phyloP scores from a whole-genome alignment of 805 yeast genomes.

The Candida dajiaensis region DNA sequence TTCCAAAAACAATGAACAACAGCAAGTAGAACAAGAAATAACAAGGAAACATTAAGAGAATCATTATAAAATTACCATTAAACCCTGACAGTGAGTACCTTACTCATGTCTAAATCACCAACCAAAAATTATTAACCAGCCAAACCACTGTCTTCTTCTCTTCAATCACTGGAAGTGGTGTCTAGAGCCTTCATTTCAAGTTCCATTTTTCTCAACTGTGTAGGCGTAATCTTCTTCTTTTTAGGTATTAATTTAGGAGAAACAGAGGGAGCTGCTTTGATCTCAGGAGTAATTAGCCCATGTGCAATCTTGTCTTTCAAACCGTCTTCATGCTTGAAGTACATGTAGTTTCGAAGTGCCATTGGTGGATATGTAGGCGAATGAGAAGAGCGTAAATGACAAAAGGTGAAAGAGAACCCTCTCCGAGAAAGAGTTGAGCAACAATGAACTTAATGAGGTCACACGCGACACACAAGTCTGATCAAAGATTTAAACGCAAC shows the following conservation, averaged over 20 bases:
- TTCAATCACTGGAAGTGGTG: background rate
- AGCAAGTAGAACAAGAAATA: background rate
- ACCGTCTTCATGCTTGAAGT: constrained; percentile 34
- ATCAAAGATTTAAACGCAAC: no score
- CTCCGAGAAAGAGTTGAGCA: no score
- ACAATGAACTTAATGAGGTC: no score
- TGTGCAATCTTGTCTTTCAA: constrained; percentile 32
- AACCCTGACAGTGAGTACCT: background rate
- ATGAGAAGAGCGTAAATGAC: no score
- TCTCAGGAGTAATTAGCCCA: background rate
- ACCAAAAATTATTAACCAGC: background rate
- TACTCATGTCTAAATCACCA: background rate
- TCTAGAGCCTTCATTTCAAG: constrained; percentile 1
- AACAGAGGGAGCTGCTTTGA: no score
- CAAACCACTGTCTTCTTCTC: background rate
- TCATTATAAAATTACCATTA: background rate
- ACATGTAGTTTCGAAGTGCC: constrained; percentile 41
- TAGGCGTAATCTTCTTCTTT: constrained; percentile 22
- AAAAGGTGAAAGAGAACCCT: no score
- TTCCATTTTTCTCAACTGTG: constrained; percentile 22
- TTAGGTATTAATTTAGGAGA: no score
- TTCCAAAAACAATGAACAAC: background rate
- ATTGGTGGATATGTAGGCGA: constrained; percentile 20
- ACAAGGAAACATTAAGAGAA: background rate
- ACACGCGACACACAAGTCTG: no score